phyloP scores from a whole-genome alignment of 75 land plant genomes.

The Sequoiadendron giganteum region DNA sequence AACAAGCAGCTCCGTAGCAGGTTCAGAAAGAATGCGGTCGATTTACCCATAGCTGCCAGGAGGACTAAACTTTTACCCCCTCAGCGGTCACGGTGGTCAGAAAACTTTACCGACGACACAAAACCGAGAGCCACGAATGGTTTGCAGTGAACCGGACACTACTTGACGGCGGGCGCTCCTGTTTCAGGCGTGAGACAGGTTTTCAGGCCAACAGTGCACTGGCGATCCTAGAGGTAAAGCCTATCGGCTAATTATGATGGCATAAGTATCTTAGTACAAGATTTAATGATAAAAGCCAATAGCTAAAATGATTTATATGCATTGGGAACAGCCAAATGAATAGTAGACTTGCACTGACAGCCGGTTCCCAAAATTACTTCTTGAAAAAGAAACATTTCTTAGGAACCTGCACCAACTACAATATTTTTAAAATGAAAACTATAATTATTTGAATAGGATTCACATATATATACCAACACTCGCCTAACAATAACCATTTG shows the following conservation, averaged over 20 bases:
- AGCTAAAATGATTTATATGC: neutral
- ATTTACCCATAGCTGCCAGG: too few species aligned
- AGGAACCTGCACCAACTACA: neutral
- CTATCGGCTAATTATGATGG: neutral
- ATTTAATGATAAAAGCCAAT: neutral
- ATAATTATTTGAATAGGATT: neutral
- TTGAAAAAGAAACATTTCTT: neutral
- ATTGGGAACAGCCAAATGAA: neutral
- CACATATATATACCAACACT: neutral
- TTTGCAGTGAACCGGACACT: too few species aligned
- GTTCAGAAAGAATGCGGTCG: too few species aligned
- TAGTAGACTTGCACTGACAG: neutral
- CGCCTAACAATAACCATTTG: neutral
- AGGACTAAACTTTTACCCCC: too few species aligned
- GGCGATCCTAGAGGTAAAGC: too few species aligned
- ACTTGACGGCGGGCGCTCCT: too few species aligned
- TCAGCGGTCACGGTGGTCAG: too few species aligned
- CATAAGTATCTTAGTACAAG: neutral
- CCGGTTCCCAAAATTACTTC: neutral
- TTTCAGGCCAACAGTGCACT: too few species aligned
- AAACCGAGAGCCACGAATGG: too few species aligned
- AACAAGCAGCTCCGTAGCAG: too few species aligned
- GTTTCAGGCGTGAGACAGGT: too few species aligned
- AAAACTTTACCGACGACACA: too few species aligned
- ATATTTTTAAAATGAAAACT: neutral